Evolutionary conservation across 176 grass and related monocot species (phyloP), one percentile per base, ranked within the genome.

Genomic region (Musa acuminata): DNA sequence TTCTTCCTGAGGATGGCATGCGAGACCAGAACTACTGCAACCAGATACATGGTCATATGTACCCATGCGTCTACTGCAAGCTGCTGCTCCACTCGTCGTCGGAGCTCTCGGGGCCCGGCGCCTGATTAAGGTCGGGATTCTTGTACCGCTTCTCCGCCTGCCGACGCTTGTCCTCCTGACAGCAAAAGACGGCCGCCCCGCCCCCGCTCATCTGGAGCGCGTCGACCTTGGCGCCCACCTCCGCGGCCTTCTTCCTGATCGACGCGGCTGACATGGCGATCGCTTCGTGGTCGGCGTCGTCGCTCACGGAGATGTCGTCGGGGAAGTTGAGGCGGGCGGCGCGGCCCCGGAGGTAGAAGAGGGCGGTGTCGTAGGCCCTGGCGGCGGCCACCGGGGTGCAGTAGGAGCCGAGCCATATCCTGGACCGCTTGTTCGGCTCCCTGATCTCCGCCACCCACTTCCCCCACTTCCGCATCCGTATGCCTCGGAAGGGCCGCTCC

Each of bases 361-460:
- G 48, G 51, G 71, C 71, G 71, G 19, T 54, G 51, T 72, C 71
- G 51, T 72, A 72, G 51, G 51, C 71, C 71, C 13, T 54, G 51
- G 71, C 71, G 51, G 71, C 71, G 51, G 71, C 71, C 48, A 53
- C 49, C 11, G 71, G 20, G 9, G 71, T 53, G 21, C 48, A 21
- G 71, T 72, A 72, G 70, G 70, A 72, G 50, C 70, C 70, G 49
- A 72, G 70, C 70, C 70, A 72, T n/a, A 72, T 72, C 71, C 71
- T 20, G 51, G 71, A 53, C 20, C 71, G 71, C 71, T 72, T 54
- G 51, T 72, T 72, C 2, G 71, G 71, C 51, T 72, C 71, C 21
- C 71, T 20, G 50, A 72, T 22, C 51, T 72, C 71, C 2, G 71
- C 71, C 20, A 72, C 71, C 71, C 71, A 72, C 71, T 72, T 72